phyloP scores from a whole-genome alignment of 495 filamentous ascomycete species.

The Daldinia decipiens region DNA sequence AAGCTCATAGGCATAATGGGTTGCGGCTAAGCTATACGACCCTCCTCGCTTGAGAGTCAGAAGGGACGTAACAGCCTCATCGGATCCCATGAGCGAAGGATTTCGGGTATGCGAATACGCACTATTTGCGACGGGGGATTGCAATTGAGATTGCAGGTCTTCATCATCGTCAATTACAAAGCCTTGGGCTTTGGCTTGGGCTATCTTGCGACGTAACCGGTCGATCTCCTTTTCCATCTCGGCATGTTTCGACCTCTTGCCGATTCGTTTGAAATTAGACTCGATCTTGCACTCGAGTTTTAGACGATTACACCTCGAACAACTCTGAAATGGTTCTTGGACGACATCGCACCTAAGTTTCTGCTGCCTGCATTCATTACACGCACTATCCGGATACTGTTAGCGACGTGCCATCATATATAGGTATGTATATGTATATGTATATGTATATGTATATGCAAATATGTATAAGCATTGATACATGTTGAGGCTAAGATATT shows the following conservation, averaged over 20 bases:
- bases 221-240: conserved; percentile 93
- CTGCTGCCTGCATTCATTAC: conserved; percentile 95
- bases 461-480: not conserved
- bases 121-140: conserved; percentile 67
- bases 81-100: conserved; percentile 77
- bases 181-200: conserved; percentile 60
- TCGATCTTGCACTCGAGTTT: conserved; percentile 92
- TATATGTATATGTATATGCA: conserved; percentile 5
- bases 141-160: conserved; percentile 61
- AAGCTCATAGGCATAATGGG: conserved; percentile 65
- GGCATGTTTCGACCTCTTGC: conserved; percentile 88
- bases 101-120: conserved; percentile 65
- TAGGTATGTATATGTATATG: conserved; percentile 15
- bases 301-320: conserved; percentile 84
- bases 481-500: not conserved
- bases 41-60: conserved; percentile 74
- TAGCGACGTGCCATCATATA: conserved; percentile 9
- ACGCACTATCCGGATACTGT: conserved; percentile 61
- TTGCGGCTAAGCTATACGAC: conserved; percentile 61
- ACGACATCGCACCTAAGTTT: conserved; percentile 94
- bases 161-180: conserved; percentile 63
- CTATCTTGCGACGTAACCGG: conserved; percentile 58
- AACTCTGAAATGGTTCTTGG: conserved; percentile 83
- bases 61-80: conserved; percentile 85
- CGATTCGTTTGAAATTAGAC: conserved; percentile 91